phyloP scores from a whole-genome alignment of 306 rosid genomes.

The Myrica gale region DNA sequence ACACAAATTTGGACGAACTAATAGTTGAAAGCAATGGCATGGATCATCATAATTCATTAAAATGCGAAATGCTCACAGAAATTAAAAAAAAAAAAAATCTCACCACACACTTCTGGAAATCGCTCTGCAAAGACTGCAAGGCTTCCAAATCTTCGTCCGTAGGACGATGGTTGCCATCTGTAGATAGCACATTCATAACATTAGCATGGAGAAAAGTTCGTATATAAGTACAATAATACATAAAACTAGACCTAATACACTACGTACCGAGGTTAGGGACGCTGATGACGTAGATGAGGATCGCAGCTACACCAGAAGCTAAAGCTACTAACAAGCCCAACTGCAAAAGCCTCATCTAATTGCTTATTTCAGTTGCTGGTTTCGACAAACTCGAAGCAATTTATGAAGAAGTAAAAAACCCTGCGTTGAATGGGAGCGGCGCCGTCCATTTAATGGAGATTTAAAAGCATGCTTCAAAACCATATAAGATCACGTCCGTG shows the following conservation, averaged over 20 bases:
- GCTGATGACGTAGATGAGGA: conserved; percentile 51
- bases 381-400: too few relatives aligned
- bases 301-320: conserved; percentile 50
- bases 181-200: conserved; percentile 15
- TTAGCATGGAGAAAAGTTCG: not conserved
- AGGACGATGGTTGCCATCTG: conserved; percentile 52
- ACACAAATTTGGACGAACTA: not conserved
- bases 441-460: too few relatives aligned
- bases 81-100: conserved; percentile 37
- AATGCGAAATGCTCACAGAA: not conserved
- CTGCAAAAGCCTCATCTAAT: conserved; percentile 46
- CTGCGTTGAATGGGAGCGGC: too few relatives aligned
- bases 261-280: conserved; percentile 44
- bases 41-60: not conserved
- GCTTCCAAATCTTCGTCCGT: conserved; percentile 65
- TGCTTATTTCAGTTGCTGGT: not conserved
- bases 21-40: not conserved
- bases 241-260: not conserved
- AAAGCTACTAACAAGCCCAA: conserved; percentile 40
- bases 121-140: conserved; percentile 56
- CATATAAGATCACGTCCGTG: too few relatives aligned
- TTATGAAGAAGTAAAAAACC: too few relatives aligned
- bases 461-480: too few relatives aligned
- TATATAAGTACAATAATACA: not conserved
- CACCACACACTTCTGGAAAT: conserved; percentile 91